Percentiles rank a stretch among this genome's conserved stretches.
These are phyloP conservation scores for Amylocarpus encephaloides DNA, from an alignment of 2,329 filamentous ascomycete species.

Conservation along the genomic window DNA sequence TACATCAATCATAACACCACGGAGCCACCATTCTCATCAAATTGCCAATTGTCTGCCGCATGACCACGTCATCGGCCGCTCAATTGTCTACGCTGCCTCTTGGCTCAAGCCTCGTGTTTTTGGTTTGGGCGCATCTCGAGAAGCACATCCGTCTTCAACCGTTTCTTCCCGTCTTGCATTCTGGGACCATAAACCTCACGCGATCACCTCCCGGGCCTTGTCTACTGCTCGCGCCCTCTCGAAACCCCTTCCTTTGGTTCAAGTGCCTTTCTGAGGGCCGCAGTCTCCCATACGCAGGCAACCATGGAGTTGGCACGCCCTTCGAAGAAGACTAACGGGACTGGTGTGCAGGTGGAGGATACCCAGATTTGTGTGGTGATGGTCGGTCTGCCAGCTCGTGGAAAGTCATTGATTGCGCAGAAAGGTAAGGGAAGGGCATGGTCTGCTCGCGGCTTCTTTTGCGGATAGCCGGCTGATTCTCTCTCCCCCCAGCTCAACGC, in stretches of 20 bases:
- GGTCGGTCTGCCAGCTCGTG: conserved; percentile 91
- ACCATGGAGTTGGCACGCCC: conserved; percentile 23
- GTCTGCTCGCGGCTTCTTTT: conserved; percentile 1
- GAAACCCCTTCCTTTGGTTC: neutral
- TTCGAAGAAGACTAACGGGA: conserved; percentile 47
- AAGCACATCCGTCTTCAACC: conserved; percentile 12
- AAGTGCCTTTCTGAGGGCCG: conserved; percentile 3
- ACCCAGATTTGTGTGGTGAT: conserved; percentile 97
- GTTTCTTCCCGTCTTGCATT: conserved; percentile 11
- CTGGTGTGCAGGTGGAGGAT: conserved; percentile 84
- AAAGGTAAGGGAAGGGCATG: conserved; percentile 59
- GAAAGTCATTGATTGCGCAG: conserved; percentile 95
- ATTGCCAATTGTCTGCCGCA: neutral
- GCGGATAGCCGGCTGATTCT: conserved; percentile 6
- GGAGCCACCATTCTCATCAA: too few relatives aligned
- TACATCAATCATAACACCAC: too few relatives aligned
- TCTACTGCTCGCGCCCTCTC: neutral
- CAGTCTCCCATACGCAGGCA: neutral
- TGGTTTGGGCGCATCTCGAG: neutral
- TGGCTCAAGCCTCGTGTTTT: neutral
- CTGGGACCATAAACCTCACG: conserved; percentile 16
- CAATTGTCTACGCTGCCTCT: neutral
- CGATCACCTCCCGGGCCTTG: conserved; percentile 11
- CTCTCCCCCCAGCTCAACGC: conserved; percentile 59
- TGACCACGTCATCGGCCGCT: neutral